Evolutionary conservation across 2,329 filamentous ascomycete species (phyloP).

Genomic region (Podosphaera xanthii): DNA sequence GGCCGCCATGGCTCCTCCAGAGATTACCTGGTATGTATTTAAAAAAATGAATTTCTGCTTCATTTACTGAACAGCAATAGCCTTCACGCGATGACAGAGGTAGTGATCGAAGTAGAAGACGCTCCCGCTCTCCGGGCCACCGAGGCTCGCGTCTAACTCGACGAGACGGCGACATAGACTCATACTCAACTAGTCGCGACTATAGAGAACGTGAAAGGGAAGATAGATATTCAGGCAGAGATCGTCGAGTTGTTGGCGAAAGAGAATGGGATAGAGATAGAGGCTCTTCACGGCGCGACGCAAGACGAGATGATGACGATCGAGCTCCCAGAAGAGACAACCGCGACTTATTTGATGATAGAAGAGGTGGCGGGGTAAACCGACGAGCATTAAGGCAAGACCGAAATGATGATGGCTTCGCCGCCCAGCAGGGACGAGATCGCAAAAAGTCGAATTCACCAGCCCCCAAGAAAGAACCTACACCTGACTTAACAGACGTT

Average conservation of each 20-base stretch:
- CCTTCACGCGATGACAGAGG: slow-evolving; percentile 19
- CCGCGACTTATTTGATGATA: slow-evolving; percentile 40
- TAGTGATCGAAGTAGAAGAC: slow-evolving; percentile 36
- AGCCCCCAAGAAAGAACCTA: slow-evolving; percentile 74
- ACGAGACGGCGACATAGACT: slow-evolving; percentile 56
- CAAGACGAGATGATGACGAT: slow-evolving; percentile 44
- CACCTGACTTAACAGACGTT: slow-evolving; percentile 69
- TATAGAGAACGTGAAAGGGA: slow-evolving; percentile 87
- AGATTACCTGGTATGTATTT: slow-evolving; percentile 27
- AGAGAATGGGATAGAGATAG: slow-evolving; percentile 58
- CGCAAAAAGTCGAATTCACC: slow-evolving; percentile 48
- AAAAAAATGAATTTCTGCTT: not conserved
- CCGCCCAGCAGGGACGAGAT: slow-evolving; percentile 25
- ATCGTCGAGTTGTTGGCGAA: slow-evolving; percentile 37
- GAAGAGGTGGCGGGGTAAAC: slow-evolving; percentile 25
- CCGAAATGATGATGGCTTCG: slow-evolving; percentile 21
- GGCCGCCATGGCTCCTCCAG: slow-evolving; percentile 24
- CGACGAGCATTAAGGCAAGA: slow-evolving; percentile 20
- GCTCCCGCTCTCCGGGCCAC: slow-evolving; percentile 71
- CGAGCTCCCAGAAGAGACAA: slow-evolving; percentile 25
- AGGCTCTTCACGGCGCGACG: slow-evolving; percentile 34
- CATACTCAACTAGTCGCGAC: slow-evolving; percentile 79
- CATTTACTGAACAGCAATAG: slow-evolving; percentile 12
- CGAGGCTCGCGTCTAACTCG: slow-evolving; percentile 39
- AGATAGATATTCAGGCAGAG: slow-evolving; percentile 61